Conservation (phyloP, 352 stramenopile genomes). For the Salisapilia sapeloensis region DNA sequence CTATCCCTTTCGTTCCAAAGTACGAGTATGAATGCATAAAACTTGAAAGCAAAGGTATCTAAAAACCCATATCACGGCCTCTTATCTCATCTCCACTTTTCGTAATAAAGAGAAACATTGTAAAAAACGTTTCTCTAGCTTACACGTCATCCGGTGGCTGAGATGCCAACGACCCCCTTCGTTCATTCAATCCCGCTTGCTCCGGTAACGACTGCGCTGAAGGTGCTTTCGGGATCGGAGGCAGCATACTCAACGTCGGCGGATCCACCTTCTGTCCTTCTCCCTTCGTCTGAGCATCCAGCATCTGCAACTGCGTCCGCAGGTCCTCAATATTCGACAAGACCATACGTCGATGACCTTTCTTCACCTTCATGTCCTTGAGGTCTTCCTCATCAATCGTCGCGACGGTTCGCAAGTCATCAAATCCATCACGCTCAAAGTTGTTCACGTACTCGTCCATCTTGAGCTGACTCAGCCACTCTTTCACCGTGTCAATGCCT, state of each 20-base stretch:
- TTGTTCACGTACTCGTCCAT: constrained; percentile 79
- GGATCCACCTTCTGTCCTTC: constrained; percentile 47
- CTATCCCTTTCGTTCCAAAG: too few species aligned
- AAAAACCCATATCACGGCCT: too few species aligned
- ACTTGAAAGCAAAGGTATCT: too few species aligned
- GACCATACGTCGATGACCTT: constrained; percentile 70
- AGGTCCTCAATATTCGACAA: constrained; percentile 77
- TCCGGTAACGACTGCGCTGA: too few species aligned
- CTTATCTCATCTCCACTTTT: too few species aligned
- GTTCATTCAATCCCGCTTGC: too few species aligned
- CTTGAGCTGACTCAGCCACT: constrained; percentile 76
- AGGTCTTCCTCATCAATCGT: constrained; percentile 79
- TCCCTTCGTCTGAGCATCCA: constrained; percentile 41
- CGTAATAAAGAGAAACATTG: too few species aligned
- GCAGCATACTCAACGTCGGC: constrained; percentile 64
- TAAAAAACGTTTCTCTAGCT: too few species aligned
- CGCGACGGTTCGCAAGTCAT: constrained; percentile 66
- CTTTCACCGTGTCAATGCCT: constrained; percentile 70
- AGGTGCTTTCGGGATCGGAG: constrained; percentile 27
- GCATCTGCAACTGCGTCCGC: constrained; percentile 31
- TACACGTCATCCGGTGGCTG: too few species aligned
- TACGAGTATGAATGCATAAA: too few species aligned
- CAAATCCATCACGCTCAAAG: constrained; percentile 80
- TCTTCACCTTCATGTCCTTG: constrained; percentile 81
- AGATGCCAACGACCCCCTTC: constrained; percentile 21